A percentile compares a stretch with the other conserved stretches of the same genome.
phyloP scores from a whole-genome alignment of 768 basidiomycete genomes.

The Agrocybe praecox region DNA sequence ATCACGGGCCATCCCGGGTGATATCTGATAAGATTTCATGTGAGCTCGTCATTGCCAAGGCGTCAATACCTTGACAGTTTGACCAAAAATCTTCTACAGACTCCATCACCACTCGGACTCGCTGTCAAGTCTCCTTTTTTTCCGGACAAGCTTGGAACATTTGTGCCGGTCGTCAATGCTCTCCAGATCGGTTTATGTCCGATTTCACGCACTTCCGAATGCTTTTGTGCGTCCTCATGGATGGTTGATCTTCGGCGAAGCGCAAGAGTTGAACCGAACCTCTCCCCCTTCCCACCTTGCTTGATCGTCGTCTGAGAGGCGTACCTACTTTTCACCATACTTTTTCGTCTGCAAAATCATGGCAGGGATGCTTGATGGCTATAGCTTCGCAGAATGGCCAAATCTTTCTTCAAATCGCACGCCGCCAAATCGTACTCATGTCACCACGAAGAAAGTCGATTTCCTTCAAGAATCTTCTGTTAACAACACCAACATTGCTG shows the following conservation, averaged over 20 bases:
- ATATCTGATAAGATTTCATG: slow-evolving; percentile 37
- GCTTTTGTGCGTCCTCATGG: slow-evolving; percentile 1
- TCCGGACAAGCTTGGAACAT: not conserved
- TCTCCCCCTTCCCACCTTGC: not conserved
- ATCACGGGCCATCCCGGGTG: slow-evolving; percentile 25
- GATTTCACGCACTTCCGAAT: not conserved
- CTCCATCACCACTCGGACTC: slow-evolving; percentile 1
- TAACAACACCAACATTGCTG: not conserved
- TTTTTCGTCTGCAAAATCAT: not conserved
- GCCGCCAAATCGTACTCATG: slow-evolving; percentile 14
- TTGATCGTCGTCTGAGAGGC: not conserved
- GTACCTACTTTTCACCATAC: not conserved
- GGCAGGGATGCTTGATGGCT: slow-evolving; percentile 24
- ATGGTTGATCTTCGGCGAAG: not conserved
- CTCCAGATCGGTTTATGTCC: not conserved
- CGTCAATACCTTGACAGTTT: slow-evolving; percentile 1
- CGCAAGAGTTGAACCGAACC: not conserved
- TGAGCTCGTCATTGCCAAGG: slow-evolving; percentile 17
- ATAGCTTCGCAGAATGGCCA: slow-evolving; percentile 31
- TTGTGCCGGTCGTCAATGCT: not conserved
- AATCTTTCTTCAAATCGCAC: slow-evolving; percentile 29
- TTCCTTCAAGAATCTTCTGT: not conserved
- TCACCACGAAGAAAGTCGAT: slow-evolving; percentile 5
- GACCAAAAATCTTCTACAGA: slow-evolving; percentile 1
- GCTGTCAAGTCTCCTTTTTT: not conserved